Base-by-base conservation (phyloP, 306 rosid genomes). In the Inga leiocalycina region DNA sequence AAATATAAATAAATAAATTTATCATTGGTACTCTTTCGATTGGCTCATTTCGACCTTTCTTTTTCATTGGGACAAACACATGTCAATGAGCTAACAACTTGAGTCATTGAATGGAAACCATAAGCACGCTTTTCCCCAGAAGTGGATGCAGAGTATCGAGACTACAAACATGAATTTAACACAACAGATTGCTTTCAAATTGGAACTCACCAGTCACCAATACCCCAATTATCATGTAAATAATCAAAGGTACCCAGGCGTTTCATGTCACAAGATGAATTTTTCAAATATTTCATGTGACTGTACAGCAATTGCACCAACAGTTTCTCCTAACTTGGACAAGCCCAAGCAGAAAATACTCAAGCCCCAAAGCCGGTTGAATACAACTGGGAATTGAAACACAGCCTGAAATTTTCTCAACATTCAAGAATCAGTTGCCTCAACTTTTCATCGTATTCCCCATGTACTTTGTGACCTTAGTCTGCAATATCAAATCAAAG, bases 401-500 rank as follows among this genome's bases (percentile, higher is more conserved):
- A 39, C 15, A 37, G 34, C 70, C 10, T 51, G 64, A 68, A 75
- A 80, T 34, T 43, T n/a, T 35, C 37, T 46, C 39, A 59, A 56
- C 8, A 46, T 27, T 46, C 75, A 46, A 75, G 12, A 56, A 48
- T 20, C 32, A 68, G 37, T n/a, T 34, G 76, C 56, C 46, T 20
- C 49, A 59, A 65, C n/a, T 51, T 59, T 52, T 39, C 83, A 73
- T 12, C 30, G 74, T 69, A 45, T 46, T 78, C 59, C 44, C 61
- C 66, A 75, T 5, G 32, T 76, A 62, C 81, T 35, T 32, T 57
- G 44, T 62, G 77, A 59, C 78, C 70, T 87, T 90, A 95, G 73
- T 95, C 98, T 77, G 91, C 88, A 24, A 95, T 92, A 81, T 88
- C 94, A 87, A 93, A 93, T 83, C 97, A 93, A 85, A 95, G 98